Percentiles rank a stretch among this genome's conserved stretches.
phyloP scores from a whole-genome alignment of 2,329 filamentous ascomycete genomes.

The Ustulina deusta region DNA sequence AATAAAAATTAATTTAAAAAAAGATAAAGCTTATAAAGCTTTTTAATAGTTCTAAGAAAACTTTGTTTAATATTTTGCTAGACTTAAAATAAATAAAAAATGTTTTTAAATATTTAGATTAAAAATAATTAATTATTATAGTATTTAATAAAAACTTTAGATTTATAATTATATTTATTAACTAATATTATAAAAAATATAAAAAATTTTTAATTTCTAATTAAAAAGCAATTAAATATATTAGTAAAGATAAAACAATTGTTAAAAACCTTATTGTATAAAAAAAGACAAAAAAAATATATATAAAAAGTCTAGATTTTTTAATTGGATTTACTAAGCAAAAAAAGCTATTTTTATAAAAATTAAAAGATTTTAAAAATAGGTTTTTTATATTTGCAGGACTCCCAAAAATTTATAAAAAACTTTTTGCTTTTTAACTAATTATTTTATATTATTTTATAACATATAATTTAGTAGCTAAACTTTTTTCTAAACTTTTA shows the following conservation, averaged over 20 bases:
- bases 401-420: slow-evolving; percentile 4
- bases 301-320: not conserved
- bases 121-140: slow-evolving; percentile 3
- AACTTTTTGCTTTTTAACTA: not conserved
- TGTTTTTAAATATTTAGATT: no score
- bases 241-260: not conserved
- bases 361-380: not conserved
- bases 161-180: not conserved
- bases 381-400: not conserved
- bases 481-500: slow-evolving; percentile 14
- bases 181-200: no score
- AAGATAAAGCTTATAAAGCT: no score
- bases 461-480: not conserved
- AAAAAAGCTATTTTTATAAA: slow-evolving; percentile 5
- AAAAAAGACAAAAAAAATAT: no score
- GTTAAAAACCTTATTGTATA: not conserved
- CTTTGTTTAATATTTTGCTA: no score
- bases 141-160: slow-evolving; percentile 6
- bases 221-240: no score
- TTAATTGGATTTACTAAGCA: not conserved
- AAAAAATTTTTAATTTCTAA: not conserved
- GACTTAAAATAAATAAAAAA: no score
- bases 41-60: no score
- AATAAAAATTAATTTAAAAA: no score
- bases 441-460: slow-evolving; percentile 5